Evolutionary conservation across 2,329 filamentous ascomycete species (phyloP).

Genomic region (Penicillium hesseltinei): DNA sequence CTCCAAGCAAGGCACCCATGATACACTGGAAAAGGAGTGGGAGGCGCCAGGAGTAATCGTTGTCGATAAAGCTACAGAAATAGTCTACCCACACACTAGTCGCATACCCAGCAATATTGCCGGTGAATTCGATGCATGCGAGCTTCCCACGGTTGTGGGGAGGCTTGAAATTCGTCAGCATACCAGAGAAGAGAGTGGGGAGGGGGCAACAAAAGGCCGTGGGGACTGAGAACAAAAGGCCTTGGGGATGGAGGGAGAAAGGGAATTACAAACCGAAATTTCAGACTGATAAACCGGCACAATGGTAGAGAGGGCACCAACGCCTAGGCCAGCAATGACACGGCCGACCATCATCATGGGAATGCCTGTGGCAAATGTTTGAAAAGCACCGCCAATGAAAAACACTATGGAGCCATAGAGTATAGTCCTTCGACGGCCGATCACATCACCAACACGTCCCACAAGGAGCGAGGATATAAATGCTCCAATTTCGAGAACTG

Average conservation of each 20-base stretch:
- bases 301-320: slow-evolving; percentile 86
- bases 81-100: slow-evolving; percentile 99
- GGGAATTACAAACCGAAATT: slow-evolving; percentile 59
- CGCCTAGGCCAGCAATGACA: slow-evolving; percentile 79
- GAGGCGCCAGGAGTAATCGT: slow-evolving; percentile 82
- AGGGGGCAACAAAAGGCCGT: not conserved
- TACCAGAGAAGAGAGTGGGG: not conserved
- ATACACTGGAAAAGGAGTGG: slow-evolving; percentile 89
- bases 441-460: slow-evolving; percentile 84
- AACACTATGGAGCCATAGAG: slow-evolving; percentile 92
- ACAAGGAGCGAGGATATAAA: slow-evolving; percentile 85
- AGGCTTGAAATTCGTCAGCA: slow-evolving; percentile 49
- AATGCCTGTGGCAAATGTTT: slow-evolving; percentile 79
- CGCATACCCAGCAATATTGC: slow-evolving; percentile 93
- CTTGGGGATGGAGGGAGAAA: not conserved
- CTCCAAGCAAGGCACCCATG: slow-evolving; percentile 81
- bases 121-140: slow-evolving; percentile 96
- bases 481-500: slow-evolving; percentile 90
- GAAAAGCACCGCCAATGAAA: slow-evolving; percentile 75
- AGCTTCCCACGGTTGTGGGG: slow-evolving; percentile 94
- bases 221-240: not conserved
- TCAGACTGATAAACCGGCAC: slow-evolving; percentile 93
- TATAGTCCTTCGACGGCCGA: slow-evolving; percentile 86
- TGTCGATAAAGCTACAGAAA: slow-evolving; percentile 86
- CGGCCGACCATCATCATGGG: slow-evolving; percentile 82